A percentile compares a stretch with the other conserved stretches of the same genome.
These are phyloP conservation scores for Talaromyces wortmannii DNA, from an alignment of 495 filamentous ascomycete genomes.

Conservation along the genomic window DNA sequence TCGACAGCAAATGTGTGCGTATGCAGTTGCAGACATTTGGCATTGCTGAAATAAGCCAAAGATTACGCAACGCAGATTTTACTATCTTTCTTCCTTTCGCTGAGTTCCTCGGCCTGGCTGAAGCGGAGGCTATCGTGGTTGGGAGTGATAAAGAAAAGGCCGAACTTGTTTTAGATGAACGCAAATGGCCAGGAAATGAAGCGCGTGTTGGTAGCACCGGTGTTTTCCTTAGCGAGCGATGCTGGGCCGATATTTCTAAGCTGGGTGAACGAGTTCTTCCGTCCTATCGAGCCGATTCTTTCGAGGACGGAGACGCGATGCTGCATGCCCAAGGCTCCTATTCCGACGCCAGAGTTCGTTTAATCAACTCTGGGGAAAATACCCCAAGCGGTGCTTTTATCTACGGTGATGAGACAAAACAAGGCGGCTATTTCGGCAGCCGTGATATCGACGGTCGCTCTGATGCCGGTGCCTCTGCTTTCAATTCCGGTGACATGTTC, in stretches of 20 bases:
- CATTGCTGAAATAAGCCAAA: constrained; percentile 93
- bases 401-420: constrained; percentile 63
- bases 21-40: constrained; percentile 92
- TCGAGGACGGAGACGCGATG: constrained; percentile 40
- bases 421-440: constrained; percentile 74
- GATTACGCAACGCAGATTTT: constrained; percentile 87
- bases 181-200: constrained; percentile 87
- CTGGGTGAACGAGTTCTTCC: constrained; percentile 59
- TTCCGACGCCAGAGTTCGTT: constrained; percentile 62
- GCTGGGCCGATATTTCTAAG: constrained; percentile 85
- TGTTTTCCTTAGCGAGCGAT: constrained; percentile 90
- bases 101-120: constrained; percentile 85
- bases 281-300: constrained; percentile 41
- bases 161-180: constrained; percentile 80
- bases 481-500: constrained; percentile 95
- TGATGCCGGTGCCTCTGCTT: constrained; percentile 82
- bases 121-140: constrained; percentile 74
- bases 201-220: constrained; percentile 86
- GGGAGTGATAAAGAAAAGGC: constrained; percentile 92
- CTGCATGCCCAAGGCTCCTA: constrained; percentile 39
- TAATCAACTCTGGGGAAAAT: constrained; percentile 51
- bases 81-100: constrained; percentile 92
- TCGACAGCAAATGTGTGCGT: constrained; percentile 96
- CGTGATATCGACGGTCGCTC: constrained; percentile 80
- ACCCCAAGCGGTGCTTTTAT: constrained; percentile 56